Percentiles rank a stretch among this genome's conserved stretches.
Conservation (phyloP, 2,329 filamentous ascomycete species). For the Thelonectria blattea region DNA sequence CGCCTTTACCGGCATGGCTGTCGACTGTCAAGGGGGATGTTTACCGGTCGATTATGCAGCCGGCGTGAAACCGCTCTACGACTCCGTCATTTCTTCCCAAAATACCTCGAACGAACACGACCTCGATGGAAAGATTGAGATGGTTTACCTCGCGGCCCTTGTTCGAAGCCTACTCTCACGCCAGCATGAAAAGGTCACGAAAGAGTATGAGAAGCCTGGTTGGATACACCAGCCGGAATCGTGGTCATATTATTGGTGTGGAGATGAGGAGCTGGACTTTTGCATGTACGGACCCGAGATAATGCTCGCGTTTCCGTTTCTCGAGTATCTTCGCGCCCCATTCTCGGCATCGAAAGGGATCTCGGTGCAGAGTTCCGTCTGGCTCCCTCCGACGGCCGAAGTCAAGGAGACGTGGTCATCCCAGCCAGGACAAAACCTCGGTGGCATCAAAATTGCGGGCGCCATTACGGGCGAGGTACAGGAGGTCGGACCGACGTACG, state of each 20-base stretch:
- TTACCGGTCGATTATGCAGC: not conserved
- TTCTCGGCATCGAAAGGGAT: not conserved
- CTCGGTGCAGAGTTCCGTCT: not conserved
- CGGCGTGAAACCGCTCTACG: not conserved
- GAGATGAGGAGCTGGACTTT: not conserved
- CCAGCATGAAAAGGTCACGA: not conserved
- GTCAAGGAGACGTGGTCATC: not conserved
- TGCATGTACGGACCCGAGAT: not conserved
- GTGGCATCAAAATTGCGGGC: not conserved
- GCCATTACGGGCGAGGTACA: not conserved
- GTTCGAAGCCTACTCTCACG: not conserved
- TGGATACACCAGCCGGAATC: not conserved
- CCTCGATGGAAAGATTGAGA: not conserved
- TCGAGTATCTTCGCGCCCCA: not conserved
- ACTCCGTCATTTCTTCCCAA: not conserved
- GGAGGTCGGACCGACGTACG: not conserved
- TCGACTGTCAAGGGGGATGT: not conserved
- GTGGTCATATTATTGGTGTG: not conserved
- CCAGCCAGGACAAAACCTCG: not conserved
- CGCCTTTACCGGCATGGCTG: not conserved
- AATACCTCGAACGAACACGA: not conserved
- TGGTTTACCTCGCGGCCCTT: not conserved
- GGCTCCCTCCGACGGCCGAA: not conserved
- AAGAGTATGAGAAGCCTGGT: not conserved
- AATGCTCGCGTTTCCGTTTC: not conserved